Percentiles rank a stretch among this genome's conserved stretches.
These are phyloP conservation scores for Barnettozyma californica DNA, from an alignment of 805 yeast species.

Conservation along the genomic window DNA sequence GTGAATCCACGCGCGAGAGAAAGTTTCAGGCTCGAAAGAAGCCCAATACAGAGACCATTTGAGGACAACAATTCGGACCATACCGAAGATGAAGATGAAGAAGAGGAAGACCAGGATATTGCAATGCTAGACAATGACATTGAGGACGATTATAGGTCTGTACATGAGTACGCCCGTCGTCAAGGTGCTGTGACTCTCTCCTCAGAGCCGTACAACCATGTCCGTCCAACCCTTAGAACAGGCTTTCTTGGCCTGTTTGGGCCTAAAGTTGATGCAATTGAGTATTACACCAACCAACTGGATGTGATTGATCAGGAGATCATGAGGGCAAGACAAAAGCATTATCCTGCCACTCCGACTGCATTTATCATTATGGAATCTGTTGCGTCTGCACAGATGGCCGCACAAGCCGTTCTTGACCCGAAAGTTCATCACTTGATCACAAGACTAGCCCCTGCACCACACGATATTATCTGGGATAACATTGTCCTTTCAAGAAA, in stretches of 20 bases:
- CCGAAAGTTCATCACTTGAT: slow-evolving; percentile 82
- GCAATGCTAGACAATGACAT: slow-evolving; percentile 8
- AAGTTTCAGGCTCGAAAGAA: slow-evolving; percentile 19
- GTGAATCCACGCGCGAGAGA: slow-evolving; percentile 21
- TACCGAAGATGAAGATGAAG: slow-evolving; percentile 3
- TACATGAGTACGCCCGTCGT: slow-evolving; percentile 18
- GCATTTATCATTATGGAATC: slow-evolving; percentile 94
- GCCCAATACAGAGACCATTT: slow-evolving; percentile 11
- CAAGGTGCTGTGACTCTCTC: slow-evolving; percentile 17
- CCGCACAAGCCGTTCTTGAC: slow-evolving; percentile 91
- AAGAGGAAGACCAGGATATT: no score
- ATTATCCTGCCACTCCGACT: slow-evolving; percentile 78
- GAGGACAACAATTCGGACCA: slow-evolving; percentile 10
- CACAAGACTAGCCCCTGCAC: slow-evolving; percentile 88
- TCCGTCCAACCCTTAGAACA: slow-evolving; percentile 57
- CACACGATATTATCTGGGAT: slow-evolving; percentile 92
- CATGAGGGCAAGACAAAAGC: slow-evolving; percentile 52
- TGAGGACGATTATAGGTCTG: slow-evolving; percentile 18
- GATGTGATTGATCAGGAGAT: slow-evolving; percentile 70
- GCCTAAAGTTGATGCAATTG: slow-evolving; percentile 72
- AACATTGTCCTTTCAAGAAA: slow-evolving; percentile 75
- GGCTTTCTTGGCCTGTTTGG: slow-evolving; percentile 67
- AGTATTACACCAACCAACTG: slow-evolving; percentile 63
- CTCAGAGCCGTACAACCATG: slow-evolving; percentile 24
- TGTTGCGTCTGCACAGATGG: slow-evolving; percentile 93